Conservation (phyloP, 192 early-diverging fungal species). For the Hyaloraphidium curvatum region DNA sequence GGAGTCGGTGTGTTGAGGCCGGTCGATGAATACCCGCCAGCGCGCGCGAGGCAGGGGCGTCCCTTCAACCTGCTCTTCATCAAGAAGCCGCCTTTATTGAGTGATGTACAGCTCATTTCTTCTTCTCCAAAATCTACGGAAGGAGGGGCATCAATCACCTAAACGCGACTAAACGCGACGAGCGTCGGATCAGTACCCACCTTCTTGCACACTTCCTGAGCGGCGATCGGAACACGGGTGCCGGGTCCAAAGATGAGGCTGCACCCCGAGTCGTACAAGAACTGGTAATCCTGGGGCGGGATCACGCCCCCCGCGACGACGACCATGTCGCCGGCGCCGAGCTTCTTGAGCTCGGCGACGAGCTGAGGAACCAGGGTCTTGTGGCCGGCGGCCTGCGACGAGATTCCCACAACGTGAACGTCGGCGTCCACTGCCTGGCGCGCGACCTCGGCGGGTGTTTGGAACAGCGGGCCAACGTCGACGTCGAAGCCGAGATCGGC, state of each 20-base stretch:
- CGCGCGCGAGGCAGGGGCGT: too few relatives aligned
- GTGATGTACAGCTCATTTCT: too few relatives aligned
- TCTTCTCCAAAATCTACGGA: too few relatives aligned
- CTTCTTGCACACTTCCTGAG: slow-evolving; percentile 57
- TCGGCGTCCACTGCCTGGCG: slow-evolving; percentile 77
- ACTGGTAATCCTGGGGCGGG: slow-evolving; percentile 72
- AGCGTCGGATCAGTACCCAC: too few relatives aligned
- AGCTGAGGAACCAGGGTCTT: slow-evolving; percentile 69
- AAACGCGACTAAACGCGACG: too few relatives aligned
- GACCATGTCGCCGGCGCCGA: slow-evolving; percentile 50
- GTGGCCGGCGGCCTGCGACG: slow-evolving; percentile 76
- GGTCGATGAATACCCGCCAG: too few relatives aligned
- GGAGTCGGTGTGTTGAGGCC: too few relatives aligned
- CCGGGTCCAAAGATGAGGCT: slow-evolving; percentile 66
- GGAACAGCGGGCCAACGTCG: slow-evolving; percentile 74
- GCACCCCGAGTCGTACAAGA: slow-evolving; percentile 59
- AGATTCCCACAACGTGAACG: slow-evolving; percentile 72
- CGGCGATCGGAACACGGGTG: slow-evolving; percentile 66
- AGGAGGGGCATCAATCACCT: too few relatives aligned
- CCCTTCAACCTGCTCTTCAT: too few relatives aligned
- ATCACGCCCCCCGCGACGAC: slow-evolving; percentile 75
- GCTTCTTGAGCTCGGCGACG: slow-evolving; percentile 50
- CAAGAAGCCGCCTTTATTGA: too few relatives aligned
- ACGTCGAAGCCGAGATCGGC: slow-evolving; percentile 84
- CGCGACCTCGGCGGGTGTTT: slow-evolving; percentile 74